A percentile compares a stretch with the other conserved stretches of the same genome.
Conservation (phyloP, 768 basidiomycete species). For the Podaxis carcinomalis region DNA sequence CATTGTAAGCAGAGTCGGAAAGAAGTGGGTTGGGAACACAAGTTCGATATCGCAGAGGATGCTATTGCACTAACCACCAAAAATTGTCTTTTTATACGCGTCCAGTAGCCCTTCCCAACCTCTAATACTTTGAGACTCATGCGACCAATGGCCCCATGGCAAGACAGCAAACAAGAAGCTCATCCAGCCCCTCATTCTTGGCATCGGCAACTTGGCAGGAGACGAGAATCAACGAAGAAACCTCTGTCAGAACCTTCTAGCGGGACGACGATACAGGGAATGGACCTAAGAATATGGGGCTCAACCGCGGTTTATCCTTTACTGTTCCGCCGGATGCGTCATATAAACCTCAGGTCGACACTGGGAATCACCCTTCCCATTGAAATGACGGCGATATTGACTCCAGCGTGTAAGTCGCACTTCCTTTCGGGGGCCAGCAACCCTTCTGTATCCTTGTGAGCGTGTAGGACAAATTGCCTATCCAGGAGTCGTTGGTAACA, state of each 20-base stretch:
- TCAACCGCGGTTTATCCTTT: conserved; percentile 7
- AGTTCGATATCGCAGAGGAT: neutral
- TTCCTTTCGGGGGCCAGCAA: neutral
- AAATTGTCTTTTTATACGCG: neutral
- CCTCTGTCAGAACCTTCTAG: neutral
- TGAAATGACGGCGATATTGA: neutral
- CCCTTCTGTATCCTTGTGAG: neutral
- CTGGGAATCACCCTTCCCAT: neutral
- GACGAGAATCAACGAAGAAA: neutral
- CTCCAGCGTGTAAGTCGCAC: neutral
- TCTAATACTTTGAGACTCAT: neutral
- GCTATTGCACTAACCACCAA: neutral
- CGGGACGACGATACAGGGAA: neutral
- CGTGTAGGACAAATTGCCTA: neutral
- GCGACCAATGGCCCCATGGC: conserved; percentile 1
- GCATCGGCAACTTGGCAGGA: neutral
- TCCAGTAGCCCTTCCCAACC: neutral
- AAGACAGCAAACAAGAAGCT: conserved; percentile 1
- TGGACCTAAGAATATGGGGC: neutral
- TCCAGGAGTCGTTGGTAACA: neutral
- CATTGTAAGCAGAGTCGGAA: neutral
- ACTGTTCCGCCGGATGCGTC: conserved; percentile 1
- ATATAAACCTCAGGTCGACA: conserved; percentile 1
- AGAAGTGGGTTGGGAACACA: neutral
- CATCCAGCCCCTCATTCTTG: conserved; percentile 4